Evolutionary conservation across 371 early-diverging fungal genomes (phyloP).

Genomic region (Mucor piriformis): DNA sequence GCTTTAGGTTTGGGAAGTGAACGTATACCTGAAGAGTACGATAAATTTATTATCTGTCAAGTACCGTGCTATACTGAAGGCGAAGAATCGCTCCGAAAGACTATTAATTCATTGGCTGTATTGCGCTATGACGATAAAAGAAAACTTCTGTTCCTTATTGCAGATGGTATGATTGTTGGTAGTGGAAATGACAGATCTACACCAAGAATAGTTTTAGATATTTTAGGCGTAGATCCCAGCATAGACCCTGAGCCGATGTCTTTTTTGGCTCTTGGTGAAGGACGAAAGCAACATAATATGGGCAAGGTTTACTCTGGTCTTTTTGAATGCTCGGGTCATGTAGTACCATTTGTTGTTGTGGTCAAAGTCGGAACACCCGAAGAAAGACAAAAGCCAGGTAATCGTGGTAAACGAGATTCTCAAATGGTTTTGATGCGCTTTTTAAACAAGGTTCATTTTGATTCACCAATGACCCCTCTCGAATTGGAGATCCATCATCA

Average conservation of each 20-base stretch:
- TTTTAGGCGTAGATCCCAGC: slow-evolving; percentile 85
- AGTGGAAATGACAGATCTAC: slow-evolving; percentile 97
- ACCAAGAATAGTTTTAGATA: slow-evolving; percentile 94
- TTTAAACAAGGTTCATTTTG: slow-evolving; percentile 76
- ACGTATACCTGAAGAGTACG: slow-evolving; percentile 72
- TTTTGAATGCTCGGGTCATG: slow-evolving; percentile 87
- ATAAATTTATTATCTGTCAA: slow-evolving; percentile 90
- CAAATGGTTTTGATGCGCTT: slow-evolving; percentile 87
- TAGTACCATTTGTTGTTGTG: slow-evolving; percentile 94
- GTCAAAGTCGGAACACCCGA: slow-evolving; percentile 89
- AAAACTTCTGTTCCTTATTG: slow-evolving; percentile 91
- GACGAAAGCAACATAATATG: slow-evolving; percentile 89
- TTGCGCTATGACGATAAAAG: slow-evolving; percentile 93
- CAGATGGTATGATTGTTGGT: slow-evolving; percentile 94
- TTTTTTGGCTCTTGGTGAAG: slow-evolving; percentile 93
- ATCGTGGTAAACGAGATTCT: slow-evolving; percentile 89
- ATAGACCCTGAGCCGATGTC: slow-evolving; percentile 85
- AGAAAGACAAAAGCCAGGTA: slow-evolving; percentile 79
- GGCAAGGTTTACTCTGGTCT: slow-evolving; percentile 98
- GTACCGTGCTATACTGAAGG: slow-evolving; percentile 99
- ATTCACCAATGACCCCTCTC: slow-evolving; percentile 82
- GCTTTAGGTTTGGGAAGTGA: slow-evolving; percentile 82
- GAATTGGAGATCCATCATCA: slow-evolving; percentile 93
- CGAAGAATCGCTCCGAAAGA: slow-evolving; percentile 90
- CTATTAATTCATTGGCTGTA: slow-evolving; percentile 91